phyloP scores from a whole-genome alignment of 2,329 filamentous ascomycete species.

The Colletotrichum higginsianum region DNA sequence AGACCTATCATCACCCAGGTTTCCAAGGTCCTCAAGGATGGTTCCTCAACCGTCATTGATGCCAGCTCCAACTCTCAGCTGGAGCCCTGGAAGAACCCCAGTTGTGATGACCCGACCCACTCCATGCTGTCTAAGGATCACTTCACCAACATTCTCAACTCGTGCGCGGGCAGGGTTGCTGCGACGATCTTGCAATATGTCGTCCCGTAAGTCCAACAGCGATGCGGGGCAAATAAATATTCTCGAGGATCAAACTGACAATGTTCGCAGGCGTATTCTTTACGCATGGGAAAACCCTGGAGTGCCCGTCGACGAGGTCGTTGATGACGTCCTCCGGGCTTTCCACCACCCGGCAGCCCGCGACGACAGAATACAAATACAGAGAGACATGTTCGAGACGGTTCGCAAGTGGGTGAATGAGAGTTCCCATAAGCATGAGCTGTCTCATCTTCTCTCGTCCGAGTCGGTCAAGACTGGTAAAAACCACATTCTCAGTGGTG shows the following conservation, averaged over 20 bases:
- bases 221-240: neutral
- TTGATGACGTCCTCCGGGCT: slow-evolving; percentile 83
- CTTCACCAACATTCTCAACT: slow-evolving; percentile 84
- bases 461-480: slow-evolving; percentile 86
- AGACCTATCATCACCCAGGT: slow-evolving; percentile 91
- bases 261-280: slow-evolving; percentile 74
- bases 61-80: slow-evolving; percentile 82
- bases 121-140: slow-evolving; percentile 89
- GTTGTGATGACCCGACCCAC: slow-evolving; percentile 84
- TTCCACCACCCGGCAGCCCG: slow-evolving; percentile 94
- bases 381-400: slow-evolving; percentile 89
- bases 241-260: slow-evolving; percentile 44
- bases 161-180: slow-evolving; percentile 81
- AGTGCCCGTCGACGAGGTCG: slow-evolving; percentile 85
- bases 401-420: slow-evolving; percentile 86
- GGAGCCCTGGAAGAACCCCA: slow-evolving; percentile 84
- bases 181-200: slow-evolving; percentile 86
- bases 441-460: slow-evolving; percentile 84
- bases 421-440: slow-evolving; percentile 74
- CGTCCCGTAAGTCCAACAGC: slow-evolving; percentile 73
- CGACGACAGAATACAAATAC: slow-evolving; percentile 82
- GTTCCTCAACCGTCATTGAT: slow-evolving; percentile 80
- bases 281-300: slow-evolving; percentile 94
- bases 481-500: slow-evolving; percentile 75
- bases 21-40: slow-evolving; percentile 86